Evolutionary conservation across 306 rosid genomes (phyloP), one percentile per base, ranked within the genome.

Genomic region (Senna tora): DNA sequence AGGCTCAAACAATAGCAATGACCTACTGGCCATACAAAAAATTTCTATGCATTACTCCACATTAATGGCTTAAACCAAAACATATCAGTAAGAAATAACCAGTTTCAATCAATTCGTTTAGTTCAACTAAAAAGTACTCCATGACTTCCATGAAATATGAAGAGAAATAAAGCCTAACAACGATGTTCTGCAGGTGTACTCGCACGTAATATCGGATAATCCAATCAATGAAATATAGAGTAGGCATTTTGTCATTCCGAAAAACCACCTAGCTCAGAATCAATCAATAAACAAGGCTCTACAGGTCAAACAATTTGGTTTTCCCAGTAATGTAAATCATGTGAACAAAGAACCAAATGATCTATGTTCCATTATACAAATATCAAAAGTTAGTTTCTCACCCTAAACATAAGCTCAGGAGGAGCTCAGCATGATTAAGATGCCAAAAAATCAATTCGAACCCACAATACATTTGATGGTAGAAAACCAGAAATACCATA

Each of bases 21-120:
- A 33, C 25, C 67, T 0, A 38, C 58, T 12, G 14, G 52, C 62
- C 38, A 49, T 22, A 61, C n/a, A 19, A 5, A 56, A 57, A 42
- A 46, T 20, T 51, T 36, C 49, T 33, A 6, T 49, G 5, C 58
- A 67, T 67, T n/a, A 36, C 45, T 58, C 74, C 28, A 28, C 55
- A 34, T 28, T 11, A 39, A 33, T 34, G 11, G 14, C 52, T 9
- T 15, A 2, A 14, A 38, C 22, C 61, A 67, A 66, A 67, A 52
- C 30, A 68, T 4, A 11, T 15, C 25, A 21, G 28, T 55, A 67
- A 54, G 41, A 55, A 54, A 14, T 25, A 32, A 60, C 3, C 9
- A 49, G 36, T 16, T 6, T 6, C 73, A 75, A 55, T 45, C 46
- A 11, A 61, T 63, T 61, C 47, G 39, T 20, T 36, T 16, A 19